Evolutionary conservation across 495 filamentous ascomycete genomes (phyloP).

Genomic region (Lasiosphaeria ovina): DNA sequence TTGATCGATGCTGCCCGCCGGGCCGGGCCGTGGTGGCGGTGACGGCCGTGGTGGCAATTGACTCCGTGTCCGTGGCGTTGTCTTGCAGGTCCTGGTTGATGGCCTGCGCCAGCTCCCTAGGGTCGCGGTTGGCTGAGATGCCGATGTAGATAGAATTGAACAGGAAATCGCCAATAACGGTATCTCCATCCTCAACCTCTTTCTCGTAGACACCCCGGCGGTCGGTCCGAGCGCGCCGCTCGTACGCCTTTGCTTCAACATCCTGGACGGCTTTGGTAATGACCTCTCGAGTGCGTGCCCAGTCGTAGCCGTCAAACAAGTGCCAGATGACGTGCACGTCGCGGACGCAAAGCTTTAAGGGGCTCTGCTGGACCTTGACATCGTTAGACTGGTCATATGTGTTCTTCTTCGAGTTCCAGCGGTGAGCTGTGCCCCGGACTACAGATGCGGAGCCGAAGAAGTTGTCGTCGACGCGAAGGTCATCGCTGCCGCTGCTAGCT

Average conservation of each 20-base stretch:
- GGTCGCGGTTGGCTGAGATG: slow-evolving; percentile 81
- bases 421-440: slow-evolving; percentile 66
- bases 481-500: slow-evolving; percentile 43
- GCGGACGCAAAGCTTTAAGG: slow-evolving; percentile 72
- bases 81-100: slow-evolving; percentile 90
- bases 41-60: slow-evolving; percentile 69
- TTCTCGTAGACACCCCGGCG: slow-evolving; percentile 48
- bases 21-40: slow-evolving; percentile 59
- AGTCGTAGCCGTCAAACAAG: slow-evolving; percentile 96
- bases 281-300: slow-evolving; percentile 80
- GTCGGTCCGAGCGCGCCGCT: slow-evolving; percentile 56
- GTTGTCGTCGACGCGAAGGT: slow-evolving; percentile 72
- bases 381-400: slow-evolving; percentile 66
- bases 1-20: slow-evolving; percentile 41
- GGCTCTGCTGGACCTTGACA: slow-evolving; percentile 60
- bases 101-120: slow-evolving; percentile 70
- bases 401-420: slow-evolving; percentile 74
- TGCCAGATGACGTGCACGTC: slow-evolving; percentile 98
- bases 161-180: slow-evolving; percentile 87
- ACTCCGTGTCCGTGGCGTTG: slow-evolving; percentile 81
- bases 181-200: slow-evolving; percentile 71
- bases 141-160: slow-evolving; percentile 99
- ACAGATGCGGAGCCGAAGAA: slow-evolving; percentile 67
- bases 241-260: slow-evolving; percentile 75
- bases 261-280: slow-evolving; percentile 84